Base-by-base conservation (phyloP, 768 basidiomycete species). In the Xerocomus potaroensis region DNA sequence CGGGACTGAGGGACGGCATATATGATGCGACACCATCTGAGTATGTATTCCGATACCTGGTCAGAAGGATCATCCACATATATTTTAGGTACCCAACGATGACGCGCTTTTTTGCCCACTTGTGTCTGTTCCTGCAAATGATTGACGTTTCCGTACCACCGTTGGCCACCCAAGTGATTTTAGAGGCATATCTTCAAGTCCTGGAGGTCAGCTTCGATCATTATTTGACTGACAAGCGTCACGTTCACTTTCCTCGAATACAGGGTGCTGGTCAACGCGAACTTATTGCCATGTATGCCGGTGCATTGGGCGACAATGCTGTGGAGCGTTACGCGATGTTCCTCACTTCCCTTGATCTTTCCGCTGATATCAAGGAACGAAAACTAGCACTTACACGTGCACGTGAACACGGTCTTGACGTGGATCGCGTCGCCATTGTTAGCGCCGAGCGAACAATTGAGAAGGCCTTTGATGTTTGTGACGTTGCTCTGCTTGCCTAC, bases 221-320 rank as follows among this genome's bases (percentile, higher is more conserved):
- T 0, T 4, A 26, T 16, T 46, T 34, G 8, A 23, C 9, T 18
- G 42, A 1, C 12, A 14, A 16, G n/a, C 31, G 7, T n/a, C 44
- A 10, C 36, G 21, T 24, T 37, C 29, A 47, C 41, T 21, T 14
- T 37, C 3, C 29, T 29, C 39, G 23, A 40, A 43, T 43, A 10
- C 53, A 87, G 83, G 72, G 73, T 33, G 85, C 88, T 15, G 88
- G 87, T 15, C 76, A 93, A 66, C 77, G 89, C 27, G 81, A 87
- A 33, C 76, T 98, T 15, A 92, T 98, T 11, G 93, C 95, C 0
- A 80, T 96, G 73, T 98, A 99, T 63, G 92, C 92, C 6, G 82
- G 89, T 12, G 89, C 90, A 23, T 70, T 98, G 18, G 89, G 92
- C 6, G 85, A 91, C 58, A 91, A 91, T 53, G 92, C 92, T 3